Conservation (phyloP, 2,329 filamentous ascomycete species). For the Ophiostoma novo-ulmi region DNA sequence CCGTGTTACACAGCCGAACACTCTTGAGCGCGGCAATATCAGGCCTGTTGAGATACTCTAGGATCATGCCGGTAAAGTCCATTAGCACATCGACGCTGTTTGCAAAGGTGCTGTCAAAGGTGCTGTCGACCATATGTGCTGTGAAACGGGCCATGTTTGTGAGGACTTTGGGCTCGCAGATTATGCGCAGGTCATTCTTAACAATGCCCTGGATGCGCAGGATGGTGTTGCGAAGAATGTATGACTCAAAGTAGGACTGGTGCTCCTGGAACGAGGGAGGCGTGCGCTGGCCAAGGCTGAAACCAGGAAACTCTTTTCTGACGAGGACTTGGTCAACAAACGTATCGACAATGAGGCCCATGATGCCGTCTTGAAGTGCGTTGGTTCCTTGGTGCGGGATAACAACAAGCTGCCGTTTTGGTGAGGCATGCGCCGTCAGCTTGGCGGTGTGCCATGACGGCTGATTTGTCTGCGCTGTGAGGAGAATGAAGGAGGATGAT, state of each 20-base stretch:
- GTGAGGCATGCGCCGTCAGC: slow-evolving; percentile 58
- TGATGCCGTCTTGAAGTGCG: slow-evolving; percentile 66
- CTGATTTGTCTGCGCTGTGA: slow-evolving; percentile 64
- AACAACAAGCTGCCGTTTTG: slow-evolving; percentile 46
- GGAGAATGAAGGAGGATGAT: slow-evolving; percentile 84
- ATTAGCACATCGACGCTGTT: slow-evolving; percentile 77
- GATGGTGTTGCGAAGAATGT: slow-evolving; percentile 71
- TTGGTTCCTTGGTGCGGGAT: slow-evolving; percentile 53
- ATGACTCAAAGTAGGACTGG: slow-evolving; percentile 92
- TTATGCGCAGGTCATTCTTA: slow-evolving; percentile 62
- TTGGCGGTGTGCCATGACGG: slow-evolving; percentile 55
- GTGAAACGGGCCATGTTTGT: slow-evolving; percentile 82
- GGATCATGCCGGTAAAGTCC: slow-evolving; percentile 75
- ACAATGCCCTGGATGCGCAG: slow-evolving; percentile 65
- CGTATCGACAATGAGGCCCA: slow-evolving; percentile 72
- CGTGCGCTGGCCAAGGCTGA: slow-evolving; percentile 78
- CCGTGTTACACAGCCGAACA: slow-evolving; percentile 84
- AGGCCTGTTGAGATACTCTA: slow-evolving; percentile 84
- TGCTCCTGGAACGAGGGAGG: slow-evolving; percentile 92
- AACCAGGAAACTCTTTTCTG: slow-evolving; percentile 85
- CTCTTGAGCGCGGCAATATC: slow-evolving; percentile 77
- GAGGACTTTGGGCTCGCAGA: slow-evolving; percentile 76
- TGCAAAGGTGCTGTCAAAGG: slow-evolving; percentile 96
- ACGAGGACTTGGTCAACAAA: slow-evolving; percentile 81
- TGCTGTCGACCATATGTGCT: slow-evolving; percentile 76